These are phyloP conservation scores for Protomyces pachydermus DNA, from an alignment of 1,139 yeast genomes.

Conservation along the genomic window DNA sequence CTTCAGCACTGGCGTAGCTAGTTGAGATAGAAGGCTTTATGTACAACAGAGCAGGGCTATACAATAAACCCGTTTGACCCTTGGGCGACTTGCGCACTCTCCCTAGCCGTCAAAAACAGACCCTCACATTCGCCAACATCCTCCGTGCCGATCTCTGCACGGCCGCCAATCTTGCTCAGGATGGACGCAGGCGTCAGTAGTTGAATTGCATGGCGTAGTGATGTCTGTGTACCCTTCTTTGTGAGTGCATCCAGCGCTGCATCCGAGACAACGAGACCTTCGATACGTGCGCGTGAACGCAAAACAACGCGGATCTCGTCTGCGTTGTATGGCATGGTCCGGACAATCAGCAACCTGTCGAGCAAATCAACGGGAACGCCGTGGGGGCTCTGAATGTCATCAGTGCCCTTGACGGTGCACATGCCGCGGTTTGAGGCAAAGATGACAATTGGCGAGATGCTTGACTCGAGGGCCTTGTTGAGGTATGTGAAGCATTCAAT, in stretches of 20 bases:
- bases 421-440: slow-evolving; percentile 93
- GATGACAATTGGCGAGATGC: slow-evolving; percentile 90
- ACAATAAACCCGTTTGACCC: slow-evolving; percentile 26
- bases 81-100: slow-evolving; percentile 76
- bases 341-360: slow-evolving; percentile 83
- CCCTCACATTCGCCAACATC: slow-evolving; percentile 85
- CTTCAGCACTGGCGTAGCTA: background rate
- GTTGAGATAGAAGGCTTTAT: background rate
- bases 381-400: slow-evolving; percentile 83
- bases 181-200: slow-evolving; percentile 86
- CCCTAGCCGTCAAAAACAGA: slow-evolving; percentile 80
- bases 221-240: slow-evolving; percentile 62
- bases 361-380: slow-evolving; percentile 94
- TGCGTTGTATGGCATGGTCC: slow-evolving; percentile 77
- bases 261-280: slow-evolving; percentile 56
- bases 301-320: slow-evolving; percentile 81
- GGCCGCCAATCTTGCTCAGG: slow-evolving; percentile 66
- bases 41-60: background rate
- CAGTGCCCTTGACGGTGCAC: slow-evolving; percentile 88
- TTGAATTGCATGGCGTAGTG: slow-evolving; percentile 87
- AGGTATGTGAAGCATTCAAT: slow-evolving; percentile 91
- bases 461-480: slow-evolving; percentile 85
- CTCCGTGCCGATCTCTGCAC: slow-evolving; percentile 59
- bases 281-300: slow-evolving; percentile 72
- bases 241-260: slow-evolving; percentile 74